Evolutionary conservation across 139 green algal genomes (phyloP).

Genomic region (Closterium sp.): DNA sequence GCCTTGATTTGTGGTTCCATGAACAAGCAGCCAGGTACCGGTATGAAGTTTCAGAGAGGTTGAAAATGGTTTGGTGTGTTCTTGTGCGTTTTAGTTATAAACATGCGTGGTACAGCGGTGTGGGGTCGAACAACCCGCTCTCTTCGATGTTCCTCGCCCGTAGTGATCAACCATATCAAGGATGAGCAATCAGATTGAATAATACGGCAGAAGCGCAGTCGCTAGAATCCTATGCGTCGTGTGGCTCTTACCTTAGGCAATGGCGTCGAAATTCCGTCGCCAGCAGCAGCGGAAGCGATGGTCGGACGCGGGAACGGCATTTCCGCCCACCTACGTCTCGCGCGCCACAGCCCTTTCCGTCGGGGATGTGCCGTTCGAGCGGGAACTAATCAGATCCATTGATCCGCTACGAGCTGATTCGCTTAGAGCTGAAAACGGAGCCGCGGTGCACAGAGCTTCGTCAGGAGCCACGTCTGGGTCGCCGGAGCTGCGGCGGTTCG

Average conservation of each 20-base stretch:
- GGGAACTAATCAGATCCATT: neutral
- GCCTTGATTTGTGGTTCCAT: no score
- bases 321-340: conserved; percentile 24
- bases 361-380: neutral
- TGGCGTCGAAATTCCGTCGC: conserved; percentile 33
- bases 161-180: no score
- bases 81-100: no score
- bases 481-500: neutral
- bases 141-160: no score
- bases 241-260: neutral
- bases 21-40: no score
- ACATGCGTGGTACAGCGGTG: no score
- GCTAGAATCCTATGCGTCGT: neutral
- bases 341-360: neutral
- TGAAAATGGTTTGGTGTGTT: no score
- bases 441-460: neutral
- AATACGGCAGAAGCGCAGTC: no score
- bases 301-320: conserved; percentile 24
- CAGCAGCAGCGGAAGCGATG: conserved; percentile 42
- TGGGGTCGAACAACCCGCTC: no score
- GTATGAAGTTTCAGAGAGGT: no score
- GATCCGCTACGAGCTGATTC: neutral
- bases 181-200: neutral
- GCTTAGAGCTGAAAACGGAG: neutral
- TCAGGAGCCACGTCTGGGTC: neutral